These are phyloP conservation scores for Xerocomellus amylosporus DNA, from an alignment of 768 basidiomycete genomes.

Conservation along the genomic window DNA sequence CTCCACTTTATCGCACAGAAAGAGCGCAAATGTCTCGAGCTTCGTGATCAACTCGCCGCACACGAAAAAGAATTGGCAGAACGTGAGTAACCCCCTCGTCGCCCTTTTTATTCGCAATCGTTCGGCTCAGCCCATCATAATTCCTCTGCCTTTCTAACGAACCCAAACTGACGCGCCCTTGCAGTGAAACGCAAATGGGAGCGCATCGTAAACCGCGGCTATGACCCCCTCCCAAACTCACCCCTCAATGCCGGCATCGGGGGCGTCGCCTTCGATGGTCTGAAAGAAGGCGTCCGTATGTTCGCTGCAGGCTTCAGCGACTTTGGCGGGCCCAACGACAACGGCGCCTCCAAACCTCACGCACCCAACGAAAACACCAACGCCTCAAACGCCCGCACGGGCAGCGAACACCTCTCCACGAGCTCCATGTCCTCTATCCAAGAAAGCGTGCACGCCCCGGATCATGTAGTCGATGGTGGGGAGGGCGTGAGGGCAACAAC, in stretches of 20 bases:
- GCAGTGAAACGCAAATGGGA: slow-evolving; percentile 84
- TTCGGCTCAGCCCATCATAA: no score
- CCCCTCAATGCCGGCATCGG: slow-evolving; percentile 9
- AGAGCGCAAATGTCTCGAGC: slow-evolving; percentile 78
- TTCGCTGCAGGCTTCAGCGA: slow-evolving; percentile 47
- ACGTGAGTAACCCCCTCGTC: slow-evolving; percentile 38
- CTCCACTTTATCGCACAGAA: slow-evolving; percentile 86
- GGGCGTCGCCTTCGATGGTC: slow-evolving; percentile 45
- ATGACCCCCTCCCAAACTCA: slow-evolving; percentile 9
- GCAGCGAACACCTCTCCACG: slow-evolving; percentile 40
- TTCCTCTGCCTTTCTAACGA: no score
- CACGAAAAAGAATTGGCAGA: slow-evolving; percentile 75
- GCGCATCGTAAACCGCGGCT: slow-evolving; percentile 64
- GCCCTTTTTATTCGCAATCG: no score
- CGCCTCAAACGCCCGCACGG: slow-evolving; percentile 22
- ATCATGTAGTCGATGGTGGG: neutral
- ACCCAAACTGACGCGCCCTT: neutral
- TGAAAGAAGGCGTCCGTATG: slow-evolving; percentile 64
- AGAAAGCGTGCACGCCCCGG: slow-evolving; percentile 14
- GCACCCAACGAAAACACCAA: slow-evolving; percentile 15
- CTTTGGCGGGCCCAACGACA: slow-evolving; percentile 15
- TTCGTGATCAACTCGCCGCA: slow-evolving; percentile 66
- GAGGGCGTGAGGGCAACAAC: neutral
- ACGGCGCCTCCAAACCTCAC: neutral
- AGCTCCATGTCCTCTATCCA: slow-evolving; percentile 47